A percentile compares a stretch with the other conserved stretches of the same genome.
phyloP scores from a whole-genome alignment of 2,329 filamentous ascomycete species.

The Colletotrichum gloeosporioides region DNA sequence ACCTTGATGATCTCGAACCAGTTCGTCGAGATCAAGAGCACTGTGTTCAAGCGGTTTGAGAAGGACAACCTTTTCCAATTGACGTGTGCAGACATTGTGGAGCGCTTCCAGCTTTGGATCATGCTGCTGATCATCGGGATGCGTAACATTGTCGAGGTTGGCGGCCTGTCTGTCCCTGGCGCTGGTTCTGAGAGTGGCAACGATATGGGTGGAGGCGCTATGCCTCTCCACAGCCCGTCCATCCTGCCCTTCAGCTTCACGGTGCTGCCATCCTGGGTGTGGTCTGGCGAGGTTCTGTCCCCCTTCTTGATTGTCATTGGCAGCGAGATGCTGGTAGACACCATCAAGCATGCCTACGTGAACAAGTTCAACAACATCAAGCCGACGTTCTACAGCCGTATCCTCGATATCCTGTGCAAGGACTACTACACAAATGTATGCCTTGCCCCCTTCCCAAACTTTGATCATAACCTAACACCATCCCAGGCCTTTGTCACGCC shows the following conservation, averaged over 20 bases:
- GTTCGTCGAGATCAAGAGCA: conserved; percentile 98
- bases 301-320: conserved; percentile 94
- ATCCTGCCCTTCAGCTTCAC: conserved; percentile 92
- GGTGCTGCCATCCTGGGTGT: conserved; percentile 78
- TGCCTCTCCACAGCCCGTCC: conserved; percentile 70
- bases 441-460: not conserved
- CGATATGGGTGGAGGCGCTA: conserved; percentile 57
- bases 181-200: conserved; percentile 53
- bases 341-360: conserved; percentile 97
- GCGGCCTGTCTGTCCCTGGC: conserved; percentile 73
- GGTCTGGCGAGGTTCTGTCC: conserved; percentile 84
- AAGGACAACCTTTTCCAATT: conserved; percentile 98
- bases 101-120: conserved; percentile 96
- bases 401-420: conserved; percentile 92
- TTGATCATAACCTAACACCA: not conserved
- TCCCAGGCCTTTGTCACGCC: conserved; percentile 84
- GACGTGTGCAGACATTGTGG: conserved; percentile 94
- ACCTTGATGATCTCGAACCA: conserved; percentile 95
- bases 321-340: conserved; percentile 96
- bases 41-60: conserved; percentile 98
- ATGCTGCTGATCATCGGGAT: conserved; percentile 97
- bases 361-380: conserved; percentile 99
- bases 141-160: conserved; percentile 95
- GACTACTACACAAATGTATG: conserved; percentile 95
- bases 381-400: conserved; percentile 85